These are phyloP conservation scores for Pelargonium cotyledonis DNA, from an alignment of 441 rosid genomes.

Conservation along the genomic window DNA sequence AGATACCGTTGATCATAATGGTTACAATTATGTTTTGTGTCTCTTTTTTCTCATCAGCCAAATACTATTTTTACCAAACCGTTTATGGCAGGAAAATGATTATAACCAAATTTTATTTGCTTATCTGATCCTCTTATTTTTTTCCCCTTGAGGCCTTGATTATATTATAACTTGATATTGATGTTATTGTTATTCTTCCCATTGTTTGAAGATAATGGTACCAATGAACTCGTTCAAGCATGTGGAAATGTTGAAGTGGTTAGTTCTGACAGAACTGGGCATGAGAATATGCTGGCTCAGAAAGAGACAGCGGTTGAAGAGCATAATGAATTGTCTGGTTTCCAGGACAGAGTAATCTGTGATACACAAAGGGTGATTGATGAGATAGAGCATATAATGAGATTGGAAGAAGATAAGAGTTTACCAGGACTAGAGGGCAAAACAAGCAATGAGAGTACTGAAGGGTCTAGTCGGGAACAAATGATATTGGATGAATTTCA, in stretches of 20 bases:
- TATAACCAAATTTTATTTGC: too few relatives aligned
- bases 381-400: slow-evolving; percentile 34
- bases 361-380: slow-evolving; percentile 23
- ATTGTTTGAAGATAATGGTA: slow-evolving; percentile 24
- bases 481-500: slow-evolving; percentile 45
- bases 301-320: slow-evolving; percentile 14
- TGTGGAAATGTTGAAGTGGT: slow-evolving; percentile 19
- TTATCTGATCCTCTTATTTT: too few relatives aligned
- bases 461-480: slow-evolving; percentile 28
- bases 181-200: slow-evolving; percentile 12
- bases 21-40: too few relatives aligned
- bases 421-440: slow-evolving; percentile 16
- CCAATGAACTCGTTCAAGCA: slow-evolving; percentile 17
- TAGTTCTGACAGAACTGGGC: slow-evolving; percentile 8
- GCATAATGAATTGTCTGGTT: slow-evolving; percentile 17
- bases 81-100: too few relatives aligned
- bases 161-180: not conserved
- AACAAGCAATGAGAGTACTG: slow-evolving; percentile 18
- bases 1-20: too few relatives aligned
- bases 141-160: too few relatives aligned
- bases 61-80: too few relatives aligned
- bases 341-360: slow-evolving; percentile 18
- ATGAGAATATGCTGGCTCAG: slow-evolving; percentile 14
- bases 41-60: too few relatives aligned
- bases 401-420: slow-evolving; percentile 25